phyloP scores from a whole-genome alignment of 169 alveolate genomes.

The Theileria parva region DNA sequence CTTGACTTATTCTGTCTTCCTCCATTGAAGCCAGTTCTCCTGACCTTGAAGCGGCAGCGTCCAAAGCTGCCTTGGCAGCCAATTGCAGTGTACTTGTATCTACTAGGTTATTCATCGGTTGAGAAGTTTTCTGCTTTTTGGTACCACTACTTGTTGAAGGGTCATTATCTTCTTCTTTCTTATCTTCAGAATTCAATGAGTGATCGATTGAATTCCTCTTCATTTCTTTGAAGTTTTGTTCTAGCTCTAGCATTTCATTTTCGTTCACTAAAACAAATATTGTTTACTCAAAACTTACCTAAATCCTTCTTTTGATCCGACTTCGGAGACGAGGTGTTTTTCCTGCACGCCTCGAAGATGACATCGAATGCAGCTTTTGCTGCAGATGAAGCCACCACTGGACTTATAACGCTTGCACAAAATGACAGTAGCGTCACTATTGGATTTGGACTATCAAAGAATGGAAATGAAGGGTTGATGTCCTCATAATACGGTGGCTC shows the following conservation, averaged over 20 bases:
- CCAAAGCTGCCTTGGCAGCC: conserved; percentile 36
- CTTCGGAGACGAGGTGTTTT: neutral
- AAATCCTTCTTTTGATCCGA: neutral
- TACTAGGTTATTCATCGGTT: neutral
- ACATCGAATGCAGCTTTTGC: conserved; percentile 45
- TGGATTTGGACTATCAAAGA: conserved; percentile 42
- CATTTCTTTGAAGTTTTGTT: conserved; percentile 4
- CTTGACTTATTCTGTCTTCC: conserved; percentile 14
- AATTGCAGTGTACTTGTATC: conserved; percentile 21
- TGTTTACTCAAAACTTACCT: neutral
- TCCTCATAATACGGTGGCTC: neutral
- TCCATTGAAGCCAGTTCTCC: conserved; percentile 39
- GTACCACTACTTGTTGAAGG: neutral
- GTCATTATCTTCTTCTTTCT: neutral
- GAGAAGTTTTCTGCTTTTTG: neutral
- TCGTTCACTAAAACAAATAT: neutral
- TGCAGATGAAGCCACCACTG: conserved; percentile 48
- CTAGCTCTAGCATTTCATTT: neutral
- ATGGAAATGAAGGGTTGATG: conserved; percentile 11
- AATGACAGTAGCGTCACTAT: conserved; percentile 40
- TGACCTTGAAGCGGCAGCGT: conserved; percentile 36
- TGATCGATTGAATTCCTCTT: neutral
- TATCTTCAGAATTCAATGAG: neutral
- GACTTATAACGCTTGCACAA: conserved; percentile 40
- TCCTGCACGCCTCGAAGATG: neutral